A percentile compares a stretch with the other conserved stretches of the same genome.
phyloP scores from a whole-genome alignment of 2,329 filamentous ascomycete genomes.

The Mariannaea elegans region DNA sequence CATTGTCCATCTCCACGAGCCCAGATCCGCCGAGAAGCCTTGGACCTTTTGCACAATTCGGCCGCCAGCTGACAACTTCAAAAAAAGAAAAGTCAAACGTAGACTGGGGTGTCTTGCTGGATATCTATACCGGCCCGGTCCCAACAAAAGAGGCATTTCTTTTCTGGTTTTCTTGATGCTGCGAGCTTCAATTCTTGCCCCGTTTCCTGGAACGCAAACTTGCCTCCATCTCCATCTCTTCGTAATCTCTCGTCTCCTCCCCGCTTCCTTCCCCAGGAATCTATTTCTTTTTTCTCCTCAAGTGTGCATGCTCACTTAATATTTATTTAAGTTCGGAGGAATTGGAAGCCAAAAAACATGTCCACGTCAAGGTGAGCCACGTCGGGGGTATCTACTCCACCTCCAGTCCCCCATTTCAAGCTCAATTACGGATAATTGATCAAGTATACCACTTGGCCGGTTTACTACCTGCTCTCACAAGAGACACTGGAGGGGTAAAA shows the following conservation, averaged over 20 bases:
- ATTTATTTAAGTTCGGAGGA: too few relatives aligned
- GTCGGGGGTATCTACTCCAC: too few relatives aligned
- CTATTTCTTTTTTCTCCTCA: constrained; percentile 9
- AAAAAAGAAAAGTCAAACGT: background rate
- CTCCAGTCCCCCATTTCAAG: too few relatives aligned
- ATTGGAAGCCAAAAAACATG: too few relatives aligned
- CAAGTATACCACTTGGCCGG: too few relatives aligned
- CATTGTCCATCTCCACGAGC: background rate
- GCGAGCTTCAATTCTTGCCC: background rate
- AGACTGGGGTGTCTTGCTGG: background rate
- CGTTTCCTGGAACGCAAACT: background rate
- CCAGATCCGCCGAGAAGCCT: too few relatives aligned
- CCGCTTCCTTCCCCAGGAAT: constrained; percentile 6
- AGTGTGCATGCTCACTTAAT: background rate
- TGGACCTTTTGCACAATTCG: too few relatives aligned
- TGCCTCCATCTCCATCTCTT: background rate
- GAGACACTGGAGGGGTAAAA: too few relatives aligned
- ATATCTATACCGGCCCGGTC: background rate
- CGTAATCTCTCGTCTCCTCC: background rate
- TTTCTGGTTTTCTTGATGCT: background rate
- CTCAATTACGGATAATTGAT: too few relatives aligned
- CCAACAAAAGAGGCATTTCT: constrained; percentile 6
- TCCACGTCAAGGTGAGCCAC: too few relatives aligned
- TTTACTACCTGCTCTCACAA: too few relatives aligned
- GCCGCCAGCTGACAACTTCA: too few relatives aligned